Evolutionary conservation across 352 stramenopile species (phyloP), one percentile per base, ranked within the genome.

Genomic region (Aphanomyces euteiches): DNA sequence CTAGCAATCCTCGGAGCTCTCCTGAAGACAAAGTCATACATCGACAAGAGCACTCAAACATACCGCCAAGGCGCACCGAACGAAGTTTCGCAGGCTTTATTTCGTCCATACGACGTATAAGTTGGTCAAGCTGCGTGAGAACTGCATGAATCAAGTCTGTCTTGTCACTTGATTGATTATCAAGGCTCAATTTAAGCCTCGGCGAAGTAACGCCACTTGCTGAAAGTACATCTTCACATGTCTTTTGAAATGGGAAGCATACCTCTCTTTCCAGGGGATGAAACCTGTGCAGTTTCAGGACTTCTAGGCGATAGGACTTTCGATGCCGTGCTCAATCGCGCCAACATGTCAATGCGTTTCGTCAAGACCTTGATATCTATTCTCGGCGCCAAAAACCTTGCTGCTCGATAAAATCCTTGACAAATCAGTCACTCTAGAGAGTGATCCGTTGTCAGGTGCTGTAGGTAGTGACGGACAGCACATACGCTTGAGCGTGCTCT

Each of bases 1-100:
- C 85, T 7, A 93, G 66, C 7, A 93, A 73, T 0, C 85, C 85
- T n/a, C 84, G 84, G 1, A 93, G 74, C 70, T 93, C 84, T 0
- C 63, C 63, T 69, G 19, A 17, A 1, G 8, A 4, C 60, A 28
- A 17, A 21, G 56, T 19, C 57, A 28, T 47, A 10, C 37, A 19
- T 40, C 36, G 17, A 53, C 7, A 8, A 53, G 17, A 53, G 12
- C 34, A 4, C 13, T 0, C n/a, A 3, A 19, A 5, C 38, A 15
- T 45, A 69, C 81, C 81, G 15, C 85, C 85, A 13, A 93, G 69
- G 2, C 84, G 79, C 34, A 93, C 83, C 12, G 83, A 76, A 10
- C 77, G 65, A 4, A 93, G 67, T 53, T 91, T 93, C 34, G 77
- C 78, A 2, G 79, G 74, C 67, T 93, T 82, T 2, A 93, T 75